Evolutionary conservation across 192 early-diverging fungal genomes (phyloP).

Genomic region (Phycomyces blakesleeanus): DNA sequence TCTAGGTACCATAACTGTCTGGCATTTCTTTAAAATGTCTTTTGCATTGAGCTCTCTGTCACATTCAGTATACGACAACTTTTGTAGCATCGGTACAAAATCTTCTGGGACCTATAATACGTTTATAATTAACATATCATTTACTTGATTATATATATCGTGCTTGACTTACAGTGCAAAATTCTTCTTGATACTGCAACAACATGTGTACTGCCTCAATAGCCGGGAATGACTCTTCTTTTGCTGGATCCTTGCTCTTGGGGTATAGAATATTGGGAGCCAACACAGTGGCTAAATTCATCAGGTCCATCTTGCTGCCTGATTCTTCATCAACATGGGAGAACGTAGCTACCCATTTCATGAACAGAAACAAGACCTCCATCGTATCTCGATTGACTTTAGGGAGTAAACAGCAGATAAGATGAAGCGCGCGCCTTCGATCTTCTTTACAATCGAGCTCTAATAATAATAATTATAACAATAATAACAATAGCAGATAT

Average conservation of each 20-base stretch:
- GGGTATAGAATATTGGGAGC: conserved; percentile 92
- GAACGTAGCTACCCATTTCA: conserved; percentile 80
- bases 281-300: conserved; percentile 91
- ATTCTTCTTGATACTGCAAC: conserved; percentile 58
- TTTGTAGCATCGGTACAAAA: conserved; percentile 46
- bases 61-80: conserved; percentile 42
- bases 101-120: conserved; percentile 51
- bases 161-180: conserved; percentile 53
- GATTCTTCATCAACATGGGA: conserved; percentile 44
- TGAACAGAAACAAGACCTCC: conserved; percentile 84
- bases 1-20: conserved; percentile 46
- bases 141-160: too few relatives aligned
- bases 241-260: conserved; percentile 76
- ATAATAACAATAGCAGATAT: conserved; percentile 44
- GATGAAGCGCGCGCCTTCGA: conserved; percentile 71
- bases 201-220: conserved; percentile 66
- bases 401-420: conserved; percentile 82
- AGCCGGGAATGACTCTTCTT: conserved; percentile 67
- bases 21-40: conserved; percentile 54
- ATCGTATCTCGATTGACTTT: conserved; percentile 93
- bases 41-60: conserved; percentile 47
- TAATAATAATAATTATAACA: too few relatives aligned
- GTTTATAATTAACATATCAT: not conserved
- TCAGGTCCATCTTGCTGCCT: conserved; percentile 92
- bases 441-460: conserved; percentile 52